Base-by-base conservation (phyloP, 345 rosid genomes). In the Cardamine chenopodiifolia region DNA sequence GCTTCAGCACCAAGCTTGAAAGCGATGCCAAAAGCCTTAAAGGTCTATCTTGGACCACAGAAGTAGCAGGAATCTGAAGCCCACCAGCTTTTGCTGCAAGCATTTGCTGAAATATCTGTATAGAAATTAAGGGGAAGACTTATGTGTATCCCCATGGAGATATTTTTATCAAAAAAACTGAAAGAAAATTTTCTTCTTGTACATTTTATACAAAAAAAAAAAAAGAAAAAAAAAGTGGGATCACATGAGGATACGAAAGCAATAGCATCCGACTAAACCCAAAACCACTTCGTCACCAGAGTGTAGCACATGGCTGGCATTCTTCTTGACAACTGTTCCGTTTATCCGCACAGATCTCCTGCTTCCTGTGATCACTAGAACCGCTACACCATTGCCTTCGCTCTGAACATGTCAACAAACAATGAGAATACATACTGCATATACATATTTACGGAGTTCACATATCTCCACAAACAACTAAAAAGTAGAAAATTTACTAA, bases 241-340 rank as follows among this genome's bases (percentile, higher is more conserved):
- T n/a, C 55, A 72, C 45, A 72, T 55, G 72, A 86, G 96, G 97
- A 93, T 93, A 93, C 98, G 71, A 86, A 93, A 69, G 94, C 89
- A 82, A 82, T 88, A 87, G 80, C 78, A 84, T 67, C 87, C 86
- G 31, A 50, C 62, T 11, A 66, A 29, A 73, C 97, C 92, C 63
- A 93, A 89, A 54, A 83, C 80, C 50, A 93, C 74, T 75, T 93
- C 97, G 66, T 93, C 98, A 37, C 98, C 96, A 1, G 97, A 87
- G 67, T 77, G 82, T 59, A 91, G 90, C 59, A 34, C 63, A 19
- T 83, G 31, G 34, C 17, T 78, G 55, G 81, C n/a, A 37, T 57
- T 82, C 82, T 74, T 87, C 85, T 75, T 82, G 73, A 91, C 71
- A 62, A 71, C n/a, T 42, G 39, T 77, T 60, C 94, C 87, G 68